Base-by-base conservation (phyloP, 2,329 filamentous ascomycete species). In the Trichoderma endophyticum region DNA sequence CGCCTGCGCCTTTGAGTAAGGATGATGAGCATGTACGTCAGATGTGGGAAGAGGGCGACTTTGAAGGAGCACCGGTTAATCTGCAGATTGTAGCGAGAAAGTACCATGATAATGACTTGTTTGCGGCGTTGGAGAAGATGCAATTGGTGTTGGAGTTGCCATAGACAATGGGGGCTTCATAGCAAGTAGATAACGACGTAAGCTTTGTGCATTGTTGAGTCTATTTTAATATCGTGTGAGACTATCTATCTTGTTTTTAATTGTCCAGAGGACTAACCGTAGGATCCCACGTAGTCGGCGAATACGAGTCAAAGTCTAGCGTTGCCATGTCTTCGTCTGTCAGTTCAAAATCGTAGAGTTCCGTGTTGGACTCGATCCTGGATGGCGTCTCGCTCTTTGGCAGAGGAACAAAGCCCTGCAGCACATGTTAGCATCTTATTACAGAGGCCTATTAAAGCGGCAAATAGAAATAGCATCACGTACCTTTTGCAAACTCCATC, bases 401-500 rank as follows among this genome's bases (percentile, higher is more conserved):
- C 71, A 93, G 79, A 21, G 91, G 90, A 18, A 90, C 85, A 88
- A 89, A 92, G 11, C 84, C 86, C 82, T 92, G 21, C 1, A 24
- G 3, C 21, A 24, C 11, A 24, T 12, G 48, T 51, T 12, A 51
- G 11, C 9, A 51, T 12, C n/a, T 0, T 11, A 51, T 51, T n/a
- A 51, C 9, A 24, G 18, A 51, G 9, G 24, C 2, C 1, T 15
- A 32, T 1, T 56, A 26, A 6, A 18, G 2, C 43, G 18, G 6
- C 26, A 4, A 34, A 15, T 6, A 11, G 3, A 21, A n/a, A 12
- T 2, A n/a, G 15, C 24, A 57, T 36, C 8, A 26, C 51, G 14
- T n/a, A 69, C 66, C 66, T 61, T 93, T 77, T 94, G 90, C 77
- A 94, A 79, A 73, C 87, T 87, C 78, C 91, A 94, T 73, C 91